Evolutionary conservation across 2,329 filamentous ascomycete genomes (phyloP).

Genomic region (Dothideomycetidae sp.): DNA sequence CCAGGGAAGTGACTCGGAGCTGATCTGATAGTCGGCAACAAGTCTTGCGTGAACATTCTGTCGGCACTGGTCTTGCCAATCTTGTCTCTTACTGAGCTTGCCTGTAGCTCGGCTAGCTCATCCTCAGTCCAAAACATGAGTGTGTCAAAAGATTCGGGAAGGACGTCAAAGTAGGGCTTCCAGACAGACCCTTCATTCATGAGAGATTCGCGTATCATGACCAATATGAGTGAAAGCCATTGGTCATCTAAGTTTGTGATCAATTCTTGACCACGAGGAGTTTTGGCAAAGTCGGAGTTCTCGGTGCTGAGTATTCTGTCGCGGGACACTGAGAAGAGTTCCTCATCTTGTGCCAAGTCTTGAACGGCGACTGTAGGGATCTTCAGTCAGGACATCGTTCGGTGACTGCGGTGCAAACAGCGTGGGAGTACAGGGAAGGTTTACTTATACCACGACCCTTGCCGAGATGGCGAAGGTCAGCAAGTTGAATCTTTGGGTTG

Average conservation of each 20-base stretch:
- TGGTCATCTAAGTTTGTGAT: constrained; percentile 25
- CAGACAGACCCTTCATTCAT: constrained; percentile 48
- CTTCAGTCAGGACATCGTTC: constrained; percentile 2
- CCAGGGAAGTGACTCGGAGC: constrained; percentile 36
- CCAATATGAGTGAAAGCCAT: constrained; percentile 51
- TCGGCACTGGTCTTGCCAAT: constrained; percentile 64
- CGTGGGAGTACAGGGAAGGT: no score
- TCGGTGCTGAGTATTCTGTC: constrained; percentile 54
- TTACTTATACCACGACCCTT: constrained; percentile 51
- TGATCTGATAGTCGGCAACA: constrained; percentile 44
- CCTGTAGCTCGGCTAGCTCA: constrained; percentile 61
- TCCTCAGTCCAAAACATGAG: constrained; percentile 74
- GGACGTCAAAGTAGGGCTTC: constrained; percentile 63
- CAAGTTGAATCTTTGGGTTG: constrained; percentile 43
- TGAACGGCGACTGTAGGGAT: constrained; percentile 52
- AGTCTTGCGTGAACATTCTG: constrained; percentile 45
- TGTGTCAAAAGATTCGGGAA: constrained; percentile 61
- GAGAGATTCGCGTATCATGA: constrained; percentile 65
- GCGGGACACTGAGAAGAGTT: constrained; percentile 68
- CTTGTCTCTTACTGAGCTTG: constrained; percentile 59
- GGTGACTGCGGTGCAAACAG: no score
- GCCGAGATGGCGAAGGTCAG: constrained; percentile 41
- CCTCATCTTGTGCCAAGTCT: constrained; percentile 59
- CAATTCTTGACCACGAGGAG: constrained; percentile 17
- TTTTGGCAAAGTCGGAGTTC: constrained; percentile 47